Conservation (phyloP, 371 early-diverging fungal genomes). For the Capniomyces stellatus region DNA sequence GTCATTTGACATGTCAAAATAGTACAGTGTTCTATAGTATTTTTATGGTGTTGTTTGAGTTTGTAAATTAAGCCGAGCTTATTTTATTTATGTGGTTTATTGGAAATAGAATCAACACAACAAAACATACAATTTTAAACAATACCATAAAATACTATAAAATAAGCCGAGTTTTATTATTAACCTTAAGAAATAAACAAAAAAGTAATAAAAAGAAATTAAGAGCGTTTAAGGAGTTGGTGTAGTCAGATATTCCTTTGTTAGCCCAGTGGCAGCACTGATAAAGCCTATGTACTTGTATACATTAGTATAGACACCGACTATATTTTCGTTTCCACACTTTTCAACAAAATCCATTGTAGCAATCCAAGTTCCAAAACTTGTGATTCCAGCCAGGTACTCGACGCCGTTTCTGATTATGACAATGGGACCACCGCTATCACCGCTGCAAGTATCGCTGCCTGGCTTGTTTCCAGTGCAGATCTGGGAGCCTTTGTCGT, state of each 20-base stretch:
- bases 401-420: constrained; percentile 4
- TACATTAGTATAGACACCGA: constrained; percentile 1
- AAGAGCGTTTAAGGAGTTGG: too few species aligned
- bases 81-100: too few species aligned
- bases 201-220: too few species aligned
- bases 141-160: too few species aligned
- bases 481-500: constrained; percentile 9
- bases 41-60: too few species aligned
- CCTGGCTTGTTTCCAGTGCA: constrained; percentile 18
- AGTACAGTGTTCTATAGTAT: too few species aligned
- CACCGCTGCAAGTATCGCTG: constrained; percentile 20
- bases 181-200: too few species aligned
- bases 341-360: not conserved
- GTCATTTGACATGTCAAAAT: too few species aligned
- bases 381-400: not conserved
- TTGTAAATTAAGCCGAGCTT: too few species aligned
- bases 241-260: not conserved
- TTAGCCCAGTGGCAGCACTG: not conserved
- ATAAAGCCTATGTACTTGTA: not conserved
- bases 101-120: too few species aligned
- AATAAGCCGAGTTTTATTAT: too few species aligned
- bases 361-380: constrained; percentile 1
- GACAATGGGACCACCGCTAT: constrained; percentile 21
- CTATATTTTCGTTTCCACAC: not conserved
- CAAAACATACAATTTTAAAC: too few species aligned